Conservation (phyloP, 345 rosid genomes). For the Eucalyptus pauciflora region DNA sequence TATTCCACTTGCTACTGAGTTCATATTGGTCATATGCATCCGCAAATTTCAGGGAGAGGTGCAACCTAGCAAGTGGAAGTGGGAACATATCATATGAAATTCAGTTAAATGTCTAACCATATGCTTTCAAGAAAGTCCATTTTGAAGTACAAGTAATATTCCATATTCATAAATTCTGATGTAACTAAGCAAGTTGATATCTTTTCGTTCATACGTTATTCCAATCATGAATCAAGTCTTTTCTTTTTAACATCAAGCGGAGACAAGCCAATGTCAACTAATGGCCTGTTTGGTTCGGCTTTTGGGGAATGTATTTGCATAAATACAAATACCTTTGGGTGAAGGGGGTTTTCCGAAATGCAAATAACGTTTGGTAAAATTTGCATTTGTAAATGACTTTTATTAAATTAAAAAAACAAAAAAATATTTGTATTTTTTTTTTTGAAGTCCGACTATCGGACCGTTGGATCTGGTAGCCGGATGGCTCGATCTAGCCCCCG, state of each 20-base stretch:
- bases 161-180: neutral
- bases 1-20: neutral
- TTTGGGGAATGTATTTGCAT: too few relatives aligned
- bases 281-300: too few relatives aligned
- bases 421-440: too few relatives aligned
- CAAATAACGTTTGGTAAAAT: too few relatives aligned
- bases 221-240: neutral
- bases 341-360: too few relatives aligned
- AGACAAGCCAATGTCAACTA: neutral
- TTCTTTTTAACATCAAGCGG: neutral
- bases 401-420: too few relatives aligned
- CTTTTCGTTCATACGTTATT: neutral
- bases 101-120: neutral
- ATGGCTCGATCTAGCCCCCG: too few relatives aligned
- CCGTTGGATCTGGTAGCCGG: too few relatives aligned
- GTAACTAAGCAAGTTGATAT: neutral
- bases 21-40: neutral
- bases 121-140: neutral
- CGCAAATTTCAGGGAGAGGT: neutral
- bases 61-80: neutral
- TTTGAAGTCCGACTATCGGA: too few relatives aligned
- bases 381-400: too few relatives aligned
- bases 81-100: neutral
- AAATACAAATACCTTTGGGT: too few relatives aligned
- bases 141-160: neutral